These are phyloP conservation scores for Neonectria coccinea DNA, from an alignment of 2,329 filamentous ascomycete genomes.

Conservation along the genomic window DNA sequence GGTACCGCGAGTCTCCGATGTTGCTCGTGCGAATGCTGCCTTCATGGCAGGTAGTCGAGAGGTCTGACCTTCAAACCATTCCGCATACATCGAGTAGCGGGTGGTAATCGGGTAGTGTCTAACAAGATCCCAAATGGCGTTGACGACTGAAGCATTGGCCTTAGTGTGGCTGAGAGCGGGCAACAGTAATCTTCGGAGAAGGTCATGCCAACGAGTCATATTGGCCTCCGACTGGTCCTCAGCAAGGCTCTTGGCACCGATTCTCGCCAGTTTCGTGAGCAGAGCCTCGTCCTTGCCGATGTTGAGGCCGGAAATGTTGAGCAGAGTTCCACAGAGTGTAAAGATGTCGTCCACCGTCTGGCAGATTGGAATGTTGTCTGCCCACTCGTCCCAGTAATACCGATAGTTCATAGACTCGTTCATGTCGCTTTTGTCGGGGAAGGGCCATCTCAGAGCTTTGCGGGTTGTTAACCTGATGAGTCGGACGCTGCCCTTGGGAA, in stretches of 20 bases:
- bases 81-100: conserved; percentile 89
- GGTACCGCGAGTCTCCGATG: conserved; percentile 82
- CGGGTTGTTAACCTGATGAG: conserved; percentile 69
- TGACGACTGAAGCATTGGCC: conserved; percentile 84
- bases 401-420: conserved; percentile 84
- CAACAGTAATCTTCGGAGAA: conserved; percentile 86
- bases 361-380: conserved; percentile 91
- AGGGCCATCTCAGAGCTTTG: conserved; percentile 84
- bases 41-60: conserved; percentile 83
- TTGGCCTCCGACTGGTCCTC: conserved; percentile 79
- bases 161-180: conserved; percentile 89
- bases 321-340: conserved; percentile 82
- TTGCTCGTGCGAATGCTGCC: conserved; percentile 80
- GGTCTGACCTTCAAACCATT: conserved; percentile 87
- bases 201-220: conserved; percentile 81
- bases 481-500: conserved; percentile 76
- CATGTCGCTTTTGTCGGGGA: conserved; percentile 80
- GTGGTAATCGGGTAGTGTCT: conserved; percentile 80
- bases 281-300: conserved; percentile 87
- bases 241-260: conserved; percentile 80
- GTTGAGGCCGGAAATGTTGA: conserved; percentile 88
- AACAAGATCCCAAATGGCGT: conserved; percentile 87
- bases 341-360: conserved; percentile 93
- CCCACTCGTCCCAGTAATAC: conserved; percentile 98
- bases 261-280: conserved; percentile 84